Conservation (phyloP, 2,329 filamentous ascomycete genomes). For the Aplosporella prunicola region DNA sequence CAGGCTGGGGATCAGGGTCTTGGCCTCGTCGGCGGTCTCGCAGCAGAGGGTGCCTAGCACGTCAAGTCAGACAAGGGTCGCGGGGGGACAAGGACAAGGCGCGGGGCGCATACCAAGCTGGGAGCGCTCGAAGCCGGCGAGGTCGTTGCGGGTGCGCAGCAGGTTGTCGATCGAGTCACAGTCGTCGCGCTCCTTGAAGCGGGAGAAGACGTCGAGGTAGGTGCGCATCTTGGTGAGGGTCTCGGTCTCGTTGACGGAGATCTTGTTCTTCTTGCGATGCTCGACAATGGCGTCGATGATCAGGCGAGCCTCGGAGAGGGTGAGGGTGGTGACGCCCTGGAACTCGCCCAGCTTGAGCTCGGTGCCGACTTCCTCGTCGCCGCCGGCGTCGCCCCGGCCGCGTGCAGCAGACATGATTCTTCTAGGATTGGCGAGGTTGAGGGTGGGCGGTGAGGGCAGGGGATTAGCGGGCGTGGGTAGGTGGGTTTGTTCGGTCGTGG, state of each 20-base stretch:
- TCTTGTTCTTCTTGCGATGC: slow-evolving; percentile 64
- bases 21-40: slow-evolving; percentile 88
- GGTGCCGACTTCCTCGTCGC: slow-evolving; percentile 76
- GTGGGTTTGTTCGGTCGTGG: no score
- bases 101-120: slow-evolving; percentile 60
- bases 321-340: slow-evolving; percentile 81
- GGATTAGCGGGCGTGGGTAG: no score
- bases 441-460: no score
- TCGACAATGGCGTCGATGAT: slow-evolving; percentile 84
- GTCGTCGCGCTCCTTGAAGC: slow-evolving; percentile 92
- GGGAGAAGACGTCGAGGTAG: slow-evolving; percentile 88
- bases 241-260: slow-evolving; percentile 13
- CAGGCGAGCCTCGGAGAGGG: slow-evolving; percentile 81
- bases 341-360: slow-evolving; percentile 88
- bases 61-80: slow-evolving; percentile 13
- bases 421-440: no score
- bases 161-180: slow-evolving; percentile 89
- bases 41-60: slow-evolving; percentile 75
- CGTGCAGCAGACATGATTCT: slow-evolving; percentile 23
- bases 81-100: background rate
- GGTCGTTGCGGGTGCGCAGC: slow-evolving; percentile 65
- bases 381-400: slow-evolving; percentile 17
- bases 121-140: slow-evolving; percentile 88
- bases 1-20: slow-evolving; percentile 84
- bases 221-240: slow-evolving; percentile 81